phyloP scores from a whole-genome alignment of 2,329 filamentous ascomycete species.

The Aurifilum marmelostoma region DNA sequence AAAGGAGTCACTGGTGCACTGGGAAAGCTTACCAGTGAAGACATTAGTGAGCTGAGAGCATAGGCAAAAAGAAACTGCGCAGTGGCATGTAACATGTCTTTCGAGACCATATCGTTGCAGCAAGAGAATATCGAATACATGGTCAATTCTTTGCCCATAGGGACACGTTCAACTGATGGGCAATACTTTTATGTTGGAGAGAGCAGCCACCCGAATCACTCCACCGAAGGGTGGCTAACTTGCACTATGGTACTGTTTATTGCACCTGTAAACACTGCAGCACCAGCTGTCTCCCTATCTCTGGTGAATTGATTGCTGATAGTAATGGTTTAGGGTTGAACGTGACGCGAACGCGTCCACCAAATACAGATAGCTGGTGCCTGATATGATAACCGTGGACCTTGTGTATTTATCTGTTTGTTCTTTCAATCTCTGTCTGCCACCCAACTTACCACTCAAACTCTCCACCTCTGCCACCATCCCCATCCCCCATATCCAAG shows the following conservation, averaged over 20 bases:
- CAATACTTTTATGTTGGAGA: background rate
- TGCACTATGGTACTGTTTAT: background rate
- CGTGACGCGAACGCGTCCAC: background rate
- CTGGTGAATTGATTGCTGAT: background rate
- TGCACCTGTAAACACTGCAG: background rate
- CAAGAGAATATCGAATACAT: background rate
- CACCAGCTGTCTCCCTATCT: background rate
- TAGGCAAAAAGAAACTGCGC: background rate
- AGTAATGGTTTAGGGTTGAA: background rate
- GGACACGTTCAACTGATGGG: too few species aligned
- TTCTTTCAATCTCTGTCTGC: background rate
- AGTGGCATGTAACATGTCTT: background rate
- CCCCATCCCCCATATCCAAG: too few species aligned
- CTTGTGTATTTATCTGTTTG: background rate
- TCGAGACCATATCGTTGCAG: background rate
- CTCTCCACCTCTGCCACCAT: background rate
- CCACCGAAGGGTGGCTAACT: background rate
- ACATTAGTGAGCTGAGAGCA: background rate
- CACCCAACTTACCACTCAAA: background rate
- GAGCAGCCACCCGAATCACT: background rate
- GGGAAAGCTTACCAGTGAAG: background rate
- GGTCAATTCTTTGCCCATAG: too few species aligned
- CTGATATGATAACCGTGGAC: background rate
- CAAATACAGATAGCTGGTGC: background rate
- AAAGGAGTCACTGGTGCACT: background rate